Evolutionary conservation across 2,329 filamentous ascomycete genomes (phyloP), one percentile per base, ranked within the genome.

Genomic region (Helminthosporium solani): DNA sequence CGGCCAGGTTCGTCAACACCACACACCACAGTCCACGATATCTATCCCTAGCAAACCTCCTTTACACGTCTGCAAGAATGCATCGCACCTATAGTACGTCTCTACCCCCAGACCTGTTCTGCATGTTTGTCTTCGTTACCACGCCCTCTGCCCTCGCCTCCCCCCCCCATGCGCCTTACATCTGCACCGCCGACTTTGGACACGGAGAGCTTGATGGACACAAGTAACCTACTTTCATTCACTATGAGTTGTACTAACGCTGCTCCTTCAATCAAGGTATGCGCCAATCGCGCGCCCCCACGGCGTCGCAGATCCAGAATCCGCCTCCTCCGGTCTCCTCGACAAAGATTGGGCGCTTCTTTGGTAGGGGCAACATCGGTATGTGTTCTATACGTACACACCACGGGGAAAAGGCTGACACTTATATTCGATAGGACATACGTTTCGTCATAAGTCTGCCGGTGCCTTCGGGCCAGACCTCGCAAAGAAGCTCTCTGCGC

Each of bases 261-360:
- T 25, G 9, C 8, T 15, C 38, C 25, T 40, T 44, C n/a, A 42
- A 33, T 30, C 5, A 23, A 42, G 23, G 33, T 14, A 95, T 96
- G 94, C 91, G 94, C 86, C 88, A 95, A 76, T 87, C 88, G 74
- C 86, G 94, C 81, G 90, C 90, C 74, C 94, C 94, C 39, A 99
- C 94, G 58, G 94, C 94, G 67, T 95, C 90, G 67, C 84, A 89
- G 70, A 79, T 88, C 52, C 80, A 97, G 83, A 97, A 90, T 74
- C 94, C 94, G 40, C 94, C 91, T 51, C 94, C 94, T 53, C 92
- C 94, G 51, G 75, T 89, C 16, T 96, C 92, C 20, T 86, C 86
- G 59, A 99, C 94, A 57, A 99, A 99, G 78, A 83, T 85, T 44
- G 87, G 87, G 54, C 87, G 92, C 58, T 81, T 97, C 68, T 96